Evolutionary conservation across 106 monocot species (phyloP).

Genomic region (Dendrobium officinale): DNA sequence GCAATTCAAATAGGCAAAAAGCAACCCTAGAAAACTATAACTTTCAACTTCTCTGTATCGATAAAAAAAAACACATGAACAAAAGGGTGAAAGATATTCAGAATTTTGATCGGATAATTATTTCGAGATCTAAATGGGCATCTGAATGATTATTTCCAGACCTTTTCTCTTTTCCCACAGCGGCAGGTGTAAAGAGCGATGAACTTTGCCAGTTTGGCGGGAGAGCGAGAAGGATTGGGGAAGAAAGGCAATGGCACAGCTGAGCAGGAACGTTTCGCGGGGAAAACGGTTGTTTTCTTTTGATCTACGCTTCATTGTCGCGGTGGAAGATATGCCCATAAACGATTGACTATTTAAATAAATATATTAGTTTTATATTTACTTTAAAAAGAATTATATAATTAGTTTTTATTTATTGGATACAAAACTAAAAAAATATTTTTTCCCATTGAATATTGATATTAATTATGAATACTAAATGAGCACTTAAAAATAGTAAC

Average conservation of each 20-base stretch:
- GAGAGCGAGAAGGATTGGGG: not conserved
- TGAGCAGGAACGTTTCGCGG: not conserved
- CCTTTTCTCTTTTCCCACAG: not conserved
- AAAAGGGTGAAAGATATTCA: not conserved
- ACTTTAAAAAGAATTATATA: too few species aligned
- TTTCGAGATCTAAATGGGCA: not conserved
- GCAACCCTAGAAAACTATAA: not conserved
- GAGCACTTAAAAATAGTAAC: too few species aligned
- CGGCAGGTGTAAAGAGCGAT: not conserved
- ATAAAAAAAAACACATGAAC: too few species aligned
- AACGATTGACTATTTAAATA: too few species aligned
- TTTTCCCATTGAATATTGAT: too few species aligned
- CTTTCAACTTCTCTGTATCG: not conserved
- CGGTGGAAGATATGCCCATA: not conserved
- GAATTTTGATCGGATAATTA: not conserved
- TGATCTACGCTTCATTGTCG: not conserved
- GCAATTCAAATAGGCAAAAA: not conserved
- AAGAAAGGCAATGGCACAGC: not conserved
- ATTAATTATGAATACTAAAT: too few species aligned
- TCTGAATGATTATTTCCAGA: not conserved
- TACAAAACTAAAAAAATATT: too few species aligned
- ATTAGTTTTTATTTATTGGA: too few species aligned
- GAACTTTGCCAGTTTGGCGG: not conserved
- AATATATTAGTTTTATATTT: too few species aligned
- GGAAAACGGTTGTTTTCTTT: not conserved